Conservation (phyloP, 331 rosid genomes). For the Acacia concinna region DNA sequence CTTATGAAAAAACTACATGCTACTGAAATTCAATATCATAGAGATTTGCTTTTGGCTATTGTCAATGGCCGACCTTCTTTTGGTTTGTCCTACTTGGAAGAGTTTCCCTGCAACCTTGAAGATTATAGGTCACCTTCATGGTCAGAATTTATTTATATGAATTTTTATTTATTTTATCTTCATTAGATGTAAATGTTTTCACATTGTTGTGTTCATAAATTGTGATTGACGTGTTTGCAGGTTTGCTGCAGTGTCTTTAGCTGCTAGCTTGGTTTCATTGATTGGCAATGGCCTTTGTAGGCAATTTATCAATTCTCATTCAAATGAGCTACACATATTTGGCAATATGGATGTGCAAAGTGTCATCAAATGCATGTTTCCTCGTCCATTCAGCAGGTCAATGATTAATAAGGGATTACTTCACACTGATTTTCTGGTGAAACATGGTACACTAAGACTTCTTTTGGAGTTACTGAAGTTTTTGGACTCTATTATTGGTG, state of each 20-base stretch:
- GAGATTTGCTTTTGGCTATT: conserved; percentile 76
- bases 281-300: conserved; percentile 50
- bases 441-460: conserved; percentile 82
- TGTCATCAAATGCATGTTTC: conserved; percentile 71
- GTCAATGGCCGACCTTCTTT: conserved; percentile 59
- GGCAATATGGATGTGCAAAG: conserved; percentile 48
- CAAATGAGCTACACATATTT: conserved; percentile 36
- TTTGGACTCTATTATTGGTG: conserved; percentile 55
- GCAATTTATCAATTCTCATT: conserved; percentile 44
- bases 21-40: conserved; percentile 57
- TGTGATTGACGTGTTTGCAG: conserved; percentile 57
- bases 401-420: conserved; percentile 79
- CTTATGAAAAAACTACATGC: conserved; percentile 76
- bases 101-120: conserved; percentile 83
- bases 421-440: conserved; percentile 67
- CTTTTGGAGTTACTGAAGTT: conserved; percentile 77
- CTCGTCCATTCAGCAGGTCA: conserved; percentile 74
- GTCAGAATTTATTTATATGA: conserved; percentile 47
- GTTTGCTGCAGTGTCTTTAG: conserved; percentile 60
- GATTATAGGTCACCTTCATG: conserved; percentile 62
- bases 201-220: conserved; percentile 14
- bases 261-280: conserved; percentile 74
- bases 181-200: not conserved
- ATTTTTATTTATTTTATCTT: conserved; percentile 6
- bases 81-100: conserved; percentile 78